These are phyloP conservation scores for Leishmania braziliensis DNA, from an alignment of 208 protist species.

Conservation along the genomic window DNA sequence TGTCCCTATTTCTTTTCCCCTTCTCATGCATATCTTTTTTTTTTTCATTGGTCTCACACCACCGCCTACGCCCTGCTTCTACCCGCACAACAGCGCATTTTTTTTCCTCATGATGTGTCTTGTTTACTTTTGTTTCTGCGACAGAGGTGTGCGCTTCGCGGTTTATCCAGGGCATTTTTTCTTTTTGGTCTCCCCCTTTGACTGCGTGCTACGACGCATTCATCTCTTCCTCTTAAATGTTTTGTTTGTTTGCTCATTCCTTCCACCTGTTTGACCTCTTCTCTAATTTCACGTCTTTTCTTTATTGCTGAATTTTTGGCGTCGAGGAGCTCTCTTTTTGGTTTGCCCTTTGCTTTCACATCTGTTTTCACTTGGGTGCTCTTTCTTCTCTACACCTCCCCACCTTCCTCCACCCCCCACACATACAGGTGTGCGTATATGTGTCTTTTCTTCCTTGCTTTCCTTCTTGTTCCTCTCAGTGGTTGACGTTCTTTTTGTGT, in stretches of 20 bases:
- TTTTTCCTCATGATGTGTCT: constrained; percentile 15
- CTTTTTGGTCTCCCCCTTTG: neutral
- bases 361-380: neutral
- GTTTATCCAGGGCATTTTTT: constrained; percentile 1
- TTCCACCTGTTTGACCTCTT: neutral
- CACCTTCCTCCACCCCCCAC: neutral
- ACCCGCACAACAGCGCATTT: neutral
- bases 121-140: neutral
- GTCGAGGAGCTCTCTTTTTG: neutral
- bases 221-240: constrained; percentile 4
- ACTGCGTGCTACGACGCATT: neutral
- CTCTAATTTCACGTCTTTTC: constrained; percentile 1
- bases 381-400: neutral
- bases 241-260: neutral
- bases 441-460: neutral
- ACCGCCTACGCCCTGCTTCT: neutral
- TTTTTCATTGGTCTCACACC: neutral
- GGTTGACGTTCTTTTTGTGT: neutral
- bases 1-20: neutral
- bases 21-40: neutral
- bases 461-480: neutral
- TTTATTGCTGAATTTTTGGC: constrained; percentile 2
- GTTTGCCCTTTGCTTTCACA: neutral
- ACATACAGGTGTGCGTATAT: neutral
- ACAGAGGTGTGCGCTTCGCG: neutral